Evolutionary conservation across 2,329 filamentous ascomycete species (phyloP), one percentile per base, ranked within the genome.

Genomic region (Microsporum canis): DNA sequence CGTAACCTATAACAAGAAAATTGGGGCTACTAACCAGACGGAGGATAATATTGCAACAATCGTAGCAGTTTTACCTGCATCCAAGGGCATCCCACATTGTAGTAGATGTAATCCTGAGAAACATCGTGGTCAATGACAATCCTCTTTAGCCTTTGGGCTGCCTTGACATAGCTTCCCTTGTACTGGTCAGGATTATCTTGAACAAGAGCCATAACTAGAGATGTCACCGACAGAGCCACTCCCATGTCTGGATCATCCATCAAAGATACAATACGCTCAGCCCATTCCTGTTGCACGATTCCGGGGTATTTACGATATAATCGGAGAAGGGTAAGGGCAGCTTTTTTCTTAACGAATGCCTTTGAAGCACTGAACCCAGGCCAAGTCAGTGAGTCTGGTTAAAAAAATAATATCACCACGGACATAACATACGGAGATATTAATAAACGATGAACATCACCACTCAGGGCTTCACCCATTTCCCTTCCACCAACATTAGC

Each of bases 1-100:
- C 17, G 17, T 23, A 23, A 23, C 17, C 17, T 23, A 23, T 23
- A 27, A 58, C 8, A 43, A 62, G 61, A 64, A 62, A 23, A 10
- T 45, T 59, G 12, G 53, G 75, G 4, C 41, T 36, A 55, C 81
- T 65, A 79, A 91, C 89, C 87, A 71, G 94, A 95, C 53, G 94
- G 92, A 31, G 91, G 88, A 74, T 96, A 99, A 73, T 97, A 99
- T 75, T 99, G 94, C 65, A 99, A 80, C 63, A 99, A 77, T 64
- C 91, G 85, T 66, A 99, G 76, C 17, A 99, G 81, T 77, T 99
- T 99, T 70, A 97, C 88, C 75, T 97, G 91, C 62, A 99, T 86
- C 94, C 94, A 99, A 2, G 94, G 94, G 71, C 94, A 99, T 0
- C 94, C 94, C n/a, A 99, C 94, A 71, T 96, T 96, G 80, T 99